Base-by-base conservation (phyloP, 805 yeast species). In the Saccharomycopsis olivae region DNA sequence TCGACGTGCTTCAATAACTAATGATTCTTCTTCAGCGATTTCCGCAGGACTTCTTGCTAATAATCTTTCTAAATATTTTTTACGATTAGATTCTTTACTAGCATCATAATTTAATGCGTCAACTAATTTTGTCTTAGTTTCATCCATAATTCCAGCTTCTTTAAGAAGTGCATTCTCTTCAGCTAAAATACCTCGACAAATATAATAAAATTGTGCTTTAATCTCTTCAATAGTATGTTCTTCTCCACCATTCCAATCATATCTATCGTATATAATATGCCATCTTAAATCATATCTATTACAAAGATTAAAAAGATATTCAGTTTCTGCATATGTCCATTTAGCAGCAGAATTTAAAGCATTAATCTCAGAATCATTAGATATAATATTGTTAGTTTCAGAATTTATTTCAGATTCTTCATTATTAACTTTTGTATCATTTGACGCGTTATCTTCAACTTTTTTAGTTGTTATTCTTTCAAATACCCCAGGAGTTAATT, bases 21-120 rank as follows among this genome's bases (percentile, higher is more conserved):
- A 65, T 0, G 95, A 86, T 57, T 92, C 97, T 55, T 92, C 99
- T 61, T 92, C 98, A 0, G 97, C 97, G 33, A 92, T 84, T 56
- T 92, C 98, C 0, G 96, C 94, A 1, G 98, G 96, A 2, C 89
- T 76, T 49, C 99, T 66, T 28, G 76, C 75, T 32, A 89, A 65
- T 29, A 92, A 62, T 46, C 84, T 73, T 50, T 78, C 78, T 34
- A 92, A 60, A 54, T 89, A 89, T 38, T 72, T 72, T 51, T 92
- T 92, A 46, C 98, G 71, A 50, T 78, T 85, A 16, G 69, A 45
- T 56, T 92, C 98, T 48, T 73, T 76, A 5, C 69, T 68, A 50
- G 76, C 78, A 29, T 84, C 75, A 55, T 69, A 92, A 16, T 75
- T 56, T 52, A 92, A 66, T 20, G 77, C 68, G 23, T 78, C 78